Conservation (phyloP, 768 basidiomycete species). For the Rhodotorula kratochvilovae region DNA sequence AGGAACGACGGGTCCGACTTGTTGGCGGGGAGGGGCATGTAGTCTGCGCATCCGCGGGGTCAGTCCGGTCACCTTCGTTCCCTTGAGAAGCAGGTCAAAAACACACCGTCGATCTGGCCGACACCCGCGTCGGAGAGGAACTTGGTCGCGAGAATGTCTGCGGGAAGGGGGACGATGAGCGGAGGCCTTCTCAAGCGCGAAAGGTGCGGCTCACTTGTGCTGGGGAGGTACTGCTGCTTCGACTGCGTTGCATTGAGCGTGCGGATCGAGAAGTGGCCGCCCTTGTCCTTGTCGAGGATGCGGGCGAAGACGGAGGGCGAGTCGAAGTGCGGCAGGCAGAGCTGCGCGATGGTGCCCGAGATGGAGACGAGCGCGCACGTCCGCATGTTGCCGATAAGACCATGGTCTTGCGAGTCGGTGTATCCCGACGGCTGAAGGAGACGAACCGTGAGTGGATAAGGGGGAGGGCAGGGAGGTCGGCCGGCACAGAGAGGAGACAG, state of each 20-base stretch:
- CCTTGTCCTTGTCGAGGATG: constrained; percentile 44
- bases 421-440: background rate
- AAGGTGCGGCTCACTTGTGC: background rate
- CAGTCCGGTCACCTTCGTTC: accelerated
- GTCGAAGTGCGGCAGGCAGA: constrained; percentile 40
- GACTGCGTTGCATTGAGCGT: constrained; percentile 25
- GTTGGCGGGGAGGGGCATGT: constrained; percentile 62
- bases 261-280: constrained; percentile 41
- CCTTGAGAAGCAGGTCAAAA: background rate
- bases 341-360: constrained; percentile 30
- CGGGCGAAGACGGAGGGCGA: constrained; percentile 38
- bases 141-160: constrained; percentile 42
- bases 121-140: constrained; percentile 38
- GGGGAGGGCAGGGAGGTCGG: background rate
- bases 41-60: constrained; percentile 54
- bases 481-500: background rate
- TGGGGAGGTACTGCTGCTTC: constrained; percentile 41
- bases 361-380: constrained; percentile 35
- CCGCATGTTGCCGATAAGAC: constrained; percentile 31
- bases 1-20: constrained; percentile 60
- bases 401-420: constrained; percentile 25
- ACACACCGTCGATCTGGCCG: constrained; percentile 26
- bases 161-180: background rate
- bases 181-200: background rate
- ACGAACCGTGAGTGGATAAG: too few relatives aligned